Base-by-base conservation (phyloP, 495 filamentous ascomycete genomes). In the Amorphotheca resinae region DNA sequence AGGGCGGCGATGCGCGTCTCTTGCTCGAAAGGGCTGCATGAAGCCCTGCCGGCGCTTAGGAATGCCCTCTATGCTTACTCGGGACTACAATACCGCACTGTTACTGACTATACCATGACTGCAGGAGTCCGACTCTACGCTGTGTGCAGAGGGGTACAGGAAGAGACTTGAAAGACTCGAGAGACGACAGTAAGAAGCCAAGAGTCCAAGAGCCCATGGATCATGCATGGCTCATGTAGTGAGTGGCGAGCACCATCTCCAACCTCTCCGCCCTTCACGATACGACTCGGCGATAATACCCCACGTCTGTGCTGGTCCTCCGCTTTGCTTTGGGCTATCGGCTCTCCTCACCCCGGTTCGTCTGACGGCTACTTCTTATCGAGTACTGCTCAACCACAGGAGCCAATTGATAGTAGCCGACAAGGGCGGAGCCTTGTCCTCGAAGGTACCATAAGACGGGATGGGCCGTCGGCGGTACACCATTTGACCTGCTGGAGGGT, bases 1-100 rank as follows among this genome's bases (percentile, higher is more conserved):
- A 23, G 30, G 16, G 30, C 41, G 43, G 39, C 41, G 43, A 42
- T 58, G 60, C 56, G 59, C 61, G 57, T 60, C 53, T 60, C 57
- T 55, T 48, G 49, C 46, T 49, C 50, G 21, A 37, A 16, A 22
- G 39, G 41, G 42, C 43, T 49, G 49, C 49, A 51, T 46, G 49
- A 42, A 20, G 35, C 30, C 32, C 41, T 28, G 11, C 22, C 25
- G 48, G 50, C 50, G 50, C 50, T 53, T 53, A 53, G 31, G n/a
- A 38, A 20, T 33, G 31, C 3, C 31, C 4, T 12, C 12, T 11
- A 3, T 33, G 4, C 31, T 15, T 3, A 33, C 5, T 12, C 16
- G 31, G 31, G 31, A 15, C 31, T 44, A 11, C 12, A 21, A 11
- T 42, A 12, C 15, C 1, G 20, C 9, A 31, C 35, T 4, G n/a